Conservation (phyloP, 352 stramenopile species). For the Peronospora belbahrii region DNA sequence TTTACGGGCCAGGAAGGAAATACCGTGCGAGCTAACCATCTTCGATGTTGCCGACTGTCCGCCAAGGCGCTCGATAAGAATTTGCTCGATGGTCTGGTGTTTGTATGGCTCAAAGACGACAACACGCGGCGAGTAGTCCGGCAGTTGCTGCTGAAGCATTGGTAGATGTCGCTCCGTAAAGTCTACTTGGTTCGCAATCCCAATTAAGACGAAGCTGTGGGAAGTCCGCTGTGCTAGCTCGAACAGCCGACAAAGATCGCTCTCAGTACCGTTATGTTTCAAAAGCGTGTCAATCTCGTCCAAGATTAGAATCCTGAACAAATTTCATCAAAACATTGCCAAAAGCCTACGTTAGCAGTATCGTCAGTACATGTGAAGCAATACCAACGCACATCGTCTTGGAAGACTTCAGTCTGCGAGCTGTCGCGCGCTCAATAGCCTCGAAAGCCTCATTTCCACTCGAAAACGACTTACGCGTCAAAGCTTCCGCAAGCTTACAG, state of each 20-base stretch:
- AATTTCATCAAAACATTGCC: background rate
- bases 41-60: conserved; percentile 31
- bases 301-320: conserved; percentile 51
- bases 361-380: background rate
- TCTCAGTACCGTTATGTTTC: conserved; percentile 58
- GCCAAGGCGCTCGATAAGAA: conserved; percentile 61
- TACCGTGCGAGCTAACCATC: conserved; percentile 59
- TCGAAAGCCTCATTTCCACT: conserved; percentile 50
- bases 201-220: conserved; percentile 66
- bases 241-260: conserved; percentile 68
- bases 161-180: conserved; percentile 76
- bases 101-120: conserved; percentile 79
- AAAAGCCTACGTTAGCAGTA: background rate
- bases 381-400: conserved; percentile 40
- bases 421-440: conserved; percentile 50
- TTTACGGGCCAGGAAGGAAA: conserved; percentile 76
- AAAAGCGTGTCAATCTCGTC: conserved; percentile 78
- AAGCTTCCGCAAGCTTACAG: conserved; percentile 42
- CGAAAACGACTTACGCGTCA: conserved; percentile 41
- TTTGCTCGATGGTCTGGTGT: conserved; percentile 69
- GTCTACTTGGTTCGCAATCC: conserved; percentile 80
- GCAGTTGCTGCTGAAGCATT: conserved; percentile 44
- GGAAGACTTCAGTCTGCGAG: conserved; percentile 31
- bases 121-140: conserved; percentile 44
- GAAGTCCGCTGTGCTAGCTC: conserved; percentile 54